Evolutionary conservation across 495 filamentous ascomycete species (phyloP), one percentile per base, ranked within the genome.

Genomic region (Penicillium coffeae): DNA sequence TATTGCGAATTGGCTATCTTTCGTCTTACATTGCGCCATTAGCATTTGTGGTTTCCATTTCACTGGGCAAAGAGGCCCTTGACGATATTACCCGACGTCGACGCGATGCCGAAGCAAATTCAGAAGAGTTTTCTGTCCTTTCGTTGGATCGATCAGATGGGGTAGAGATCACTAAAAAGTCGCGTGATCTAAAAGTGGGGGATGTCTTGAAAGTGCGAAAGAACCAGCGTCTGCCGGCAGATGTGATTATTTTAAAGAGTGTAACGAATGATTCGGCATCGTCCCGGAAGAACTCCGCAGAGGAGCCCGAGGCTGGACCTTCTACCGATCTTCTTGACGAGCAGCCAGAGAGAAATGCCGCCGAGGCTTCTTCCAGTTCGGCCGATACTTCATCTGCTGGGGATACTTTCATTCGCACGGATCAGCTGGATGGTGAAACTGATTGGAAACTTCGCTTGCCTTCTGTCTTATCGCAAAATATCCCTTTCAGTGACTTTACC

Each of bases 341-440:
- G 38, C 52, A 35, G 5, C 27, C 52, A 12, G 54, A 56, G 16
- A 52, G 49, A 3, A 32, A 56, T 15, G 15, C 37, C 13, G 38
- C 44, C 30, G 51, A 58, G 3, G 34, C 49, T 21, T 40, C 47
- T 9, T 25, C 51, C 6, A 52, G 42, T 44, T 21, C 36, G 20
- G 49, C 36, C 10, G 45, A 47, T 10, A 52, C 47, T 25, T 60
- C 59, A 13, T 61, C 65, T 16, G 74, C 79, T 15, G 90, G 90
- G 27, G 94, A 99, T 60, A 88, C 94, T 1, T 99, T 99, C 53
- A 96, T 99, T 52, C 81, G 92, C 35, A 99, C 94, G 2, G 94
- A 99, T 64, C 94, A 99, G 62, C 78, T 99, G 8, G 94, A 99
- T 56, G 94, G 94, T 47, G 94, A 99, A 68, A 99, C 94, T 7